Evolutionary conservation across 805 yeast genomes (phyloP), one percentile per base, ranked within the genome.

Genomic region (Hanseniaspora hatyaiensis): DNA sequence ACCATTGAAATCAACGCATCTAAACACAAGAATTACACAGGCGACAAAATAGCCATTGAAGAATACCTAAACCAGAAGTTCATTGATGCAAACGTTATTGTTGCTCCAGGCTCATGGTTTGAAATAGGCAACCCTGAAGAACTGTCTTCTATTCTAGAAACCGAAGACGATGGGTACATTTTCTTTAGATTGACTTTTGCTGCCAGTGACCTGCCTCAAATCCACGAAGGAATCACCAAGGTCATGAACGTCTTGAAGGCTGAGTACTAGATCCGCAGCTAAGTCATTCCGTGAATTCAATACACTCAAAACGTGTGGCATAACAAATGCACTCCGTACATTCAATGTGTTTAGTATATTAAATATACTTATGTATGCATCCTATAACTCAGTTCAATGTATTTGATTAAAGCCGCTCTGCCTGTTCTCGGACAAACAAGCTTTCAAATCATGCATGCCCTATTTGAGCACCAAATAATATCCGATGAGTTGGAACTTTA

Each of bases 131-230:
- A 19, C 19, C 49, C 49, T 3, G 49, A 44, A 23, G 49, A 44
- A 24, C 18, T 44, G 5, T 30, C 33, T 19, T 15, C 26, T 9
- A 16, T 44, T 4, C 18, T 20, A 8, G 11, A 18, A 15, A 26
- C 8, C 18, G 38, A 32, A 11, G 40, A 36, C 11, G 40, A 34
- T 34, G 69, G 71, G 51, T 60, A 60, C 37, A 63, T 82, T 53
- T 82, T 82, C 69, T 83, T 79, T 67, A 80, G 94, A 75, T 89
- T 92, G 53, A 83, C 94, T 24, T 83, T 81, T 55, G 94, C 94
- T 47, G 92, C 94, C 41, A 89, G 82, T 38, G 79, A 86, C 22
- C 69, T 80, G 54, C 84, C 78, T 49, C 64, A 72, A 52, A 69
- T 83, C 54, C 72, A 61, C 44, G 54, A 58, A 15, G 92, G 92